phyloP scores from a whole-genome alignment of 805 yeast species.

The Ogataea trehalophila region DNA sequence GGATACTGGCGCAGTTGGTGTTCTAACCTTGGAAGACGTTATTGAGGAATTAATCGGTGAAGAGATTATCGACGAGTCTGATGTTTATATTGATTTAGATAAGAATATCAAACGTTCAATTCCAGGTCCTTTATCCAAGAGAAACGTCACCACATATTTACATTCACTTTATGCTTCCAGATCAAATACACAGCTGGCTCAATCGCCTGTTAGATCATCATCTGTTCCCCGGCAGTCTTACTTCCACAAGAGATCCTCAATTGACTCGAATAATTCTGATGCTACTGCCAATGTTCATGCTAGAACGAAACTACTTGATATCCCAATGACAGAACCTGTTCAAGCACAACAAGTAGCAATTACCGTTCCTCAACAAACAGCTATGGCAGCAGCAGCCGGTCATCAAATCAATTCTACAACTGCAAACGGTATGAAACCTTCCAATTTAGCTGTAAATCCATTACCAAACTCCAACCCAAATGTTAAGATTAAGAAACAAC shows the following conservation, averaged over 20 bases:
- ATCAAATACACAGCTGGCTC: slow-evolving; percentile 7
- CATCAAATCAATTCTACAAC: slow-evolving; percentile 20
- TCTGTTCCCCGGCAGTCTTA: slow-evolving; percentile 10
- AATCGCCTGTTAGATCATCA: neutral
- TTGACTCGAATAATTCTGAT: slow-evolving; percentile 9
- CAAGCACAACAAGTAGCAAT: neutral
- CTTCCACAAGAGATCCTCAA: slow-evolving; percentile 13
- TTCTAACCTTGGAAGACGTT: slow-evolving; percentile 92
- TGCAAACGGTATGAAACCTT: slow-evolving; percentile 43
- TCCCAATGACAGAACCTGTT: too few relatives aligned
- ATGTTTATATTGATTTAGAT: slow-evolving; percentile 87
- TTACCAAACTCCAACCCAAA: slow-evolving; percentile 57
- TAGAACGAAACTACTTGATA: too few relatives aligned
- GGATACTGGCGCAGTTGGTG: slow-evolving; percentile 78
- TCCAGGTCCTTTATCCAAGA: slow-evolving; percentile 71
- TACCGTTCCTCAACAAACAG: neutral
- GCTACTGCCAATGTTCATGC: too few relatives aligned
- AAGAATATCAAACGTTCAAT: slow-evolving; percentile 74
- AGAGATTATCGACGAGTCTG: slow-evolving; percentile 94
- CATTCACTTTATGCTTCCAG: slow-evolving; percentile 47
- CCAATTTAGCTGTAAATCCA: slow-evolving; percentile 68
- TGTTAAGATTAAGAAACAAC: slow-evolving; percentile 64
- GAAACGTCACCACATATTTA: slow-evolving; percentile 64
- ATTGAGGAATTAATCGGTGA: slow-evolving; percentile 97
- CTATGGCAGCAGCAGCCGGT: neutral